Conservation (phyloP, 192 early-diverging fungal genomes). For the Coemansia sp. region DNA sequence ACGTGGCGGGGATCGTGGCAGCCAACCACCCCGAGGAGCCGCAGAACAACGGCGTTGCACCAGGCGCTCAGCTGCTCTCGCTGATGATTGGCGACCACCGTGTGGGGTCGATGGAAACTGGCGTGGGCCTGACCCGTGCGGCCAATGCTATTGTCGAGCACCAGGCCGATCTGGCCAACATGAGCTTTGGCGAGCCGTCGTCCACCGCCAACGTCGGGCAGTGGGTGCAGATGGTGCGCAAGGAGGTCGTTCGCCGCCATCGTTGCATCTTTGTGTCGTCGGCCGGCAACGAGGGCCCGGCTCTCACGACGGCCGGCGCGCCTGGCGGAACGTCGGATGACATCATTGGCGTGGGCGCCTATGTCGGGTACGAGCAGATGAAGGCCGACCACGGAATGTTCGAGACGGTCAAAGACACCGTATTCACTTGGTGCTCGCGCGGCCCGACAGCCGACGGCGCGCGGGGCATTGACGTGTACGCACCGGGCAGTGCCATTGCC, state of each 20-base stretch:
- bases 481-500: constrained; percentile 90
- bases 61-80: constrained; percentile 91
- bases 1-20: constrained; percentile 91
- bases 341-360: constrained; percentile 91
- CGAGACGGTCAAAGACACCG: constrained; percentile 66
- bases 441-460: constrained; percentile 85
- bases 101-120: constrained; percentile 75
- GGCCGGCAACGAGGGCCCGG: constrained; percentile 92
- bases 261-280: constrained; percentile 82
- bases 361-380: constrained; percentile 77
- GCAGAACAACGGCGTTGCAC: constrained; percentile 82
- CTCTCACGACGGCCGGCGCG: constrained; percentile 73
- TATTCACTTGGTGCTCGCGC: constrained; percentile 86
- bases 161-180: constrained; percentile 70
- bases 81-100: constrained; percentile 89
- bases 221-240: constrained; percentile 72
- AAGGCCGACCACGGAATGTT: constrained; percentile 80
- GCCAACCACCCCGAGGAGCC: constrained; percentile 84
- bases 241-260: constrained; percentile 77
- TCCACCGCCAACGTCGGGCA: constrained; percentile 65
- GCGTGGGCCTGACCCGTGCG: constrained; percentile 73
- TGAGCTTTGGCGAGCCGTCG: constrained; percentile 85
- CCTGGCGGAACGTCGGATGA: constrained; percentile 70
- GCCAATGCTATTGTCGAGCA: constrained; percentile 65
- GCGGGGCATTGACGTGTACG: constrained; percentile 72